Evolutionary conservation across 805 yeast species (phyloP).

Genomic region (Yarrowia sp.): DNA sequence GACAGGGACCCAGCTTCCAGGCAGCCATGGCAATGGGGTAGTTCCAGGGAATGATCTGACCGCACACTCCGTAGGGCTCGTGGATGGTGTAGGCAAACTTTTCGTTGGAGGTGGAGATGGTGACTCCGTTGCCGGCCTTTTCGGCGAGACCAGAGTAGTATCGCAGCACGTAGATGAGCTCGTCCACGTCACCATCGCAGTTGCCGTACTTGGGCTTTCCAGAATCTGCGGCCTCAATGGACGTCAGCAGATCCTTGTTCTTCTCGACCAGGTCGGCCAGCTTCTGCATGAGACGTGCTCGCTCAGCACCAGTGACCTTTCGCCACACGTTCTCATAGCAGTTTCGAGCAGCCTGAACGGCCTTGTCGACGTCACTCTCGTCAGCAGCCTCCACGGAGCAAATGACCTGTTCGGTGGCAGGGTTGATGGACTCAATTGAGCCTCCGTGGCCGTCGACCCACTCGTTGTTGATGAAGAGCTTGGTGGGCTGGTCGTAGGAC

Average conservation of each 20-base stretch:
- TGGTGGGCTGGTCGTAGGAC: constrained; percentile 73
- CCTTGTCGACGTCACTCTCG: constrained; percentile 74
- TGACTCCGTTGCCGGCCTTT: constrained; percentile 66
- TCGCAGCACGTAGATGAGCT: constrained; percentile 66
- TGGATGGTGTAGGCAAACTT: constrained; percentile 77
- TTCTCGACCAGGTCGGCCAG: constrained; percentile 76
- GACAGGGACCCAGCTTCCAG: constrained; percentile 92
- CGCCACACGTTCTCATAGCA: constrained; percentile 78
- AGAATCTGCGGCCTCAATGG: constrained; percentile 81
- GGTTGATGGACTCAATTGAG: constrained; percentile 59
- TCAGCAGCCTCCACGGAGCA: constrained; percentile 70
- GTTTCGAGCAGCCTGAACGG: constrained; percentile 77
- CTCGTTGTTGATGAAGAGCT: constrained; percentile 76
- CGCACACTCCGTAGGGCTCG: constrained; percentile 94
- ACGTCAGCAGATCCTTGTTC: constrained; percentile 66
- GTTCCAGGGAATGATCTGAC: constrained; percentile 96
- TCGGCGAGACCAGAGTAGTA: constrained; percentile 92
- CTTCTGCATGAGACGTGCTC: constrained; percentile 61
- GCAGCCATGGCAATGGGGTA: constrained; percentile 91
- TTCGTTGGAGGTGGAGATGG: constrained; percentile 67
- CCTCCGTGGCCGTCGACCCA: constrained; percentile 59
- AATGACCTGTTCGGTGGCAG: constrained; percentile 70
- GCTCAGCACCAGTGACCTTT: constrained; percentile 58
- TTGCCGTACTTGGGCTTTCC: constrained; percentile 67
- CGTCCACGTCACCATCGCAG: constrained; percentile 71